Percentiles rank a stretch among this genome's conserved stretches.
These are phyloP conservation scores for Rhodotorula mucilaginosa DNA, from an alignment of 1,284 basidiomycete genomes.

Conservation along the genomic window DNA sequence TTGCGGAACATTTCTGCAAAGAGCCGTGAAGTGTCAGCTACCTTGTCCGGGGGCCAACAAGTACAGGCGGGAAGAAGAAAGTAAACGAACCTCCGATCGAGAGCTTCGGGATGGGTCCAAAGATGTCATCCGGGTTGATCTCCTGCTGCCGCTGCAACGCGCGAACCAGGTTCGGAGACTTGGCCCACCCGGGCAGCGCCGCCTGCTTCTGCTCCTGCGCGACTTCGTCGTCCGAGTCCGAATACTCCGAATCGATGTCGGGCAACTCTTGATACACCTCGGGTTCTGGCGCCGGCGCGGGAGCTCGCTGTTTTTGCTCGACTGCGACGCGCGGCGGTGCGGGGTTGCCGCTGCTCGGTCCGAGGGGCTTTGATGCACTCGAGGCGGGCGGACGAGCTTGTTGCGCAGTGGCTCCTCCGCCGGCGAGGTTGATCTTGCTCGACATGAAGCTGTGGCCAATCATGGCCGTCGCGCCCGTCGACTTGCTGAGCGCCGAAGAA, in stretches of 20 bases:
- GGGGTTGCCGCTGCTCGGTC: constrained; percentile 33
- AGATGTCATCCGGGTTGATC: constrained; percentile 82
- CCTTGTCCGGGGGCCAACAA: neutral
- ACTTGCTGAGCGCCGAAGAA: constrained; percentile 20
- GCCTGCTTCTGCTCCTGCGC: constrained; percentile 67
- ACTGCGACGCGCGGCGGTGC: constrained; percentile 41
- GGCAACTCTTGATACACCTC: constrained; percentile 80
- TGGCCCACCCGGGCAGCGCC: constrained; percentile 75
- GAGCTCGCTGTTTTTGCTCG: constrained; percentile 49
- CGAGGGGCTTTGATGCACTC: constrained; percentile 26
- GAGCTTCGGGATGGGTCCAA: constrained; percentile 77
- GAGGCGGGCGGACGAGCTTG: neutral
- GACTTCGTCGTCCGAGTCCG: constrained; percentile 81
- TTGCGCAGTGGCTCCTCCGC: neutral
- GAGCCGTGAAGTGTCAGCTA: neutral
- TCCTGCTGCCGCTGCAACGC: constrained; percentile 74
- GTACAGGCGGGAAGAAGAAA: no score
- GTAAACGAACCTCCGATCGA: constrained; percentile 65
- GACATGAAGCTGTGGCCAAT: constrained; percentile 38
- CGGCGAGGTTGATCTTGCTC: constrained; percentile 26
- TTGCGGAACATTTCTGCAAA: constrained; percentile 54
- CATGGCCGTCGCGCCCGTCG: constrained; percentile 32
- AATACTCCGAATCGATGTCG: constrained; percentile 92
- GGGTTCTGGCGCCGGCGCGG: constrained; percentile 51
- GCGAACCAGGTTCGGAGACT: constrained; percentile 75